Conservation (phyloP, 2,329 filamentous ascomycete species). For the Zymoseptoria passerinii region DNA sequence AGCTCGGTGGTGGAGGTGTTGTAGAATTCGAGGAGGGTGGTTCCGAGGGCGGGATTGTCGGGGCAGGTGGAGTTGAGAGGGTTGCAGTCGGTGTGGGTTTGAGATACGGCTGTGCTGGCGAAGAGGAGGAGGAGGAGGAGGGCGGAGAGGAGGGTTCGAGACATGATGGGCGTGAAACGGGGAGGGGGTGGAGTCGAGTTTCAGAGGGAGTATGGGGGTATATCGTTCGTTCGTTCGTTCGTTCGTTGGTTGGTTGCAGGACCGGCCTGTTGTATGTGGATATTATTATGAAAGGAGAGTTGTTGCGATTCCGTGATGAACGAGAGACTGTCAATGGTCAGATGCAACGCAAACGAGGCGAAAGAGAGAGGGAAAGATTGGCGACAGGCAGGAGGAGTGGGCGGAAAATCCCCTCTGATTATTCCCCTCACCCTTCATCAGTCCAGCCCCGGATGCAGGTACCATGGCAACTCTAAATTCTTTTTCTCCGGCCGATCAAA, state of each 20-base stretch:
- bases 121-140: constrained; percentile 22
- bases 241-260: background rate
- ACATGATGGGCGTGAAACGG: constrained; percentile 11
- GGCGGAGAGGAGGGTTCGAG: constrained; percentile 15
- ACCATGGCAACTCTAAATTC: background rate
- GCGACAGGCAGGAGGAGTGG: background rate
- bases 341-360: background rate
- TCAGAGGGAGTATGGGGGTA: background rate
- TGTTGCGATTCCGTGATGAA: background rate
- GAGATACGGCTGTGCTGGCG: constrained; percentile 43
- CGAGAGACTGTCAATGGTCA: no score
- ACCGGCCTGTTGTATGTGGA: background rate
- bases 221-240: no score
- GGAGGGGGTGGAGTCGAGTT: background rate
- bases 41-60: constrained; percentile 61
- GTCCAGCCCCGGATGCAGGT: background rate
- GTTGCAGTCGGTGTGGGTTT: constrained; percentile 71
- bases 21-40: constrained; percentile 54
- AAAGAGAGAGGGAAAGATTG: background rate
- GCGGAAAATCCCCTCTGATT: background rate
- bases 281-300: background rate
- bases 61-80: constrained; percentile 64
- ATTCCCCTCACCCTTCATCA: no score
- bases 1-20: constrained; percentile 49
- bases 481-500: background rate